A percentile compares a stretch with the other conserved stretches of the same genome.
These are phyloP conservation scores for Diplodia corticola DNA, from an alignment of 2,329 filamentous ascomycete species.

Conservation along the genomic window DNA sequence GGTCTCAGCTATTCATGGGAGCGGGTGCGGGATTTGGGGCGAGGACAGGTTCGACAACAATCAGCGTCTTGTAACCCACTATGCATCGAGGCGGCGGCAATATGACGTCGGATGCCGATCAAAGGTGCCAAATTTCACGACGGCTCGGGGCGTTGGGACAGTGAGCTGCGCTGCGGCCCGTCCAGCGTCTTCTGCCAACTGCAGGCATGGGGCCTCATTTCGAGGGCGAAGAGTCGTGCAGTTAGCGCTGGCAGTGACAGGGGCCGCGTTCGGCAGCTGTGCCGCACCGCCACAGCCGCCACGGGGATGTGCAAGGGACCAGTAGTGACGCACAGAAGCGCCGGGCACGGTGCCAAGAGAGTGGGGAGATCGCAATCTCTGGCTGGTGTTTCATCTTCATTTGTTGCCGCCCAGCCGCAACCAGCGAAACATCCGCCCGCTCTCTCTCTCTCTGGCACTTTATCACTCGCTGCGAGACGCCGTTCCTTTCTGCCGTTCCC, in stretches of 20 bases:
- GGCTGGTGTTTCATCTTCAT: conserved; percentile 21
- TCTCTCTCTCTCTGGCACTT: conserved; percentile 7
- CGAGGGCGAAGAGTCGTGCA: not conserved
- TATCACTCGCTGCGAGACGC: conserved; percentile 17
- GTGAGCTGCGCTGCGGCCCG: not conserved
- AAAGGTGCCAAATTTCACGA: not conserved
- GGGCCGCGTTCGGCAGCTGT: not conserved
- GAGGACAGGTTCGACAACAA: not conserved
- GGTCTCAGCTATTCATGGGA: not conserved
- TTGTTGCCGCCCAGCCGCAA: conserved; percentile 18
- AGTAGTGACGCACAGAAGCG: conserved; percentile 3
- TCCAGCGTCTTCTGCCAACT: not conserved
- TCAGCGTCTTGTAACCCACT: not conserved
- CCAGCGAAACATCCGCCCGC: conserved; percentile 12
- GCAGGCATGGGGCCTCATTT: conserved; percentile 5
- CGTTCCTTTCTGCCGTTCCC: not conserved
- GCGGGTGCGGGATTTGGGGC: not conserved
- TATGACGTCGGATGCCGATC: conserved; percentile 9
- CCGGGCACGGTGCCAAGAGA: not conserved
- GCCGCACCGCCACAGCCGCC: conserved; percentile 16
- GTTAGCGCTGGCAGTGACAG: not conserved
- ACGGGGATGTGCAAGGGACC: conserved; percentile 15
- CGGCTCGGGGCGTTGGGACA: not conserved
- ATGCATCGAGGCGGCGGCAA: not conserved
- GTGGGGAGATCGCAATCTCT: conserved; percentile 21